phyloP scores from a whole-genome alignment of 208 protist species.

The Jaenimonas drosophilae region DNA sequence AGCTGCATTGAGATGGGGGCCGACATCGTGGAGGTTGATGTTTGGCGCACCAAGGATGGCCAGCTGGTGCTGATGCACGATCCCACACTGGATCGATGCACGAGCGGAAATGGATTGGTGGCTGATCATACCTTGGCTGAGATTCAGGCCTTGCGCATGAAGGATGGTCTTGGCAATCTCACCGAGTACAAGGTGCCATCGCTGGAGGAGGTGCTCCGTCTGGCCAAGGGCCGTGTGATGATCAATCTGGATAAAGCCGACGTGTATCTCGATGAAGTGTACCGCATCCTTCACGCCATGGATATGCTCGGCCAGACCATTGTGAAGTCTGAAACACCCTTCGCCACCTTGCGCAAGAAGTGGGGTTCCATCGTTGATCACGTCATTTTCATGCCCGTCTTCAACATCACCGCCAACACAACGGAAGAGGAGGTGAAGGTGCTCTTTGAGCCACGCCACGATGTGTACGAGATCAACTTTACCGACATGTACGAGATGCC shows the following conservation, averaged over 20 bases:
- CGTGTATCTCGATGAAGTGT: constrained; percentile 39
- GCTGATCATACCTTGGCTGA: constrained; percentile 37
- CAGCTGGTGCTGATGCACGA: constrained; percentile 57
- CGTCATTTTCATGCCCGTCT: constrained; percentile 57
- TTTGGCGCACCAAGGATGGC: constrained; percentile 48
- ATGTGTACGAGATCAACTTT: constrained; percentile 54
- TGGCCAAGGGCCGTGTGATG: constrained; percentile 17
- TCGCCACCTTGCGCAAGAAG: constrained; percentile 17
- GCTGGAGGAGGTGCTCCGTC: constrained; percentile 32
- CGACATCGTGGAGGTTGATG: constrained; percentile 57
- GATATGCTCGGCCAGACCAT: constrained; percentile 41
- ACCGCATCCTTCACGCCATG: constrained; percentile 22
- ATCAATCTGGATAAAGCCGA: constrained; percentile 69
- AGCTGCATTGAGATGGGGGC: constrained; percentile 55
- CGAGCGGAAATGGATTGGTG: constrained; percentile 25
- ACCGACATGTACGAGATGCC: constrained; percentile 8
- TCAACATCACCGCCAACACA: constrained; percentile 25
- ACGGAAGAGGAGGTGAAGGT: constrained; percentile 23
- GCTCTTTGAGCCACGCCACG: constrained; percentile 19
- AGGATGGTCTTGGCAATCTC: constrained; percentile 64
- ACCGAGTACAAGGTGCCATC: constrained; percentile 57
- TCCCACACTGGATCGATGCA: constrained; percentile 49
- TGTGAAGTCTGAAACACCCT: constrained; percentile 45
- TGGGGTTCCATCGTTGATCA: constrained; percentile 27
- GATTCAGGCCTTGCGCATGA: constrained; percentile 33